These are phyloP conservation scores for Kockovaella imperatae DNA, from an alignment of 768 basidiomycete species.

Conservation along the genomic window DNA sequence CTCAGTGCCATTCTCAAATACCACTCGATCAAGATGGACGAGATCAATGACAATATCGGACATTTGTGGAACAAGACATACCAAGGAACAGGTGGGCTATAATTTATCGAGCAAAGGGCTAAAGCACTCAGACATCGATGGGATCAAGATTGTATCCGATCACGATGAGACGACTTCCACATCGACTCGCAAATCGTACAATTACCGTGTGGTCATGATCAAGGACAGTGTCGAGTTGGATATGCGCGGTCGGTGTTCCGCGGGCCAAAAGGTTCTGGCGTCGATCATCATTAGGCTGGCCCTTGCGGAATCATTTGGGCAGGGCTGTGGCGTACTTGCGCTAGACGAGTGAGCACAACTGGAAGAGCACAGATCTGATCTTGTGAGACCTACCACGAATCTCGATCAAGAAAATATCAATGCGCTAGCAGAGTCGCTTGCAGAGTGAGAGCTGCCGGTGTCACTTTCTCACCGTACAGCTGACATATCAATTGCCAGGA, in stretches of 20 bases:
- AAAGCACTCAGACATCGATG: constrained; percentile 75
- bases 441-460: constrained; percentile 58
- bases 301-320: constrained; percentile 91
- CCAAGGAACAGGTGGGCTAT: constrained; percentile 77
- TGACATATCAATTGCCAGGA: constrained; percentile 55
- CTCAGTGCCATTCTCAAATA: constrained; percentile 96
- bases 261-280: constrained; percentile 97
- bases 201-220: constrained; percentile 97
- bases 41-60: constrained; percentile 96
- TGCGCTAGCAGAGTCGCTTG: constrained; percentile 79
- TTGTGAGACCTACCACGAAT: constrained; percentile 71
- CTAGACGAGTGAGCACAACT: constrained; percentile 61
- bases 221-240: constrained; percentile 99
- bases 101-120: not conserved
- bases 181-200: constrained; percentile 78
- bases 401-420: constrained; percentile 93
- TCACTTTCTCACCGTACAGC: not conserved
- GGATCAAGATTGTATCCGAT: constrained; percentile 89
- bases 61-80: constrained; percentile 98
- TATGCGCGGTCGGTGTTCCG: constrained; percentile 97
- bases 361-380: constrained; percentile 1
- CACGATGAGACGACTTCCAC: constrained; percentile 68
- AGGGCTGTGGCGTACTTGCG: constrained; percentile 95
- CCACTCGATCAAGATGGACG: constrained; percentile 95
- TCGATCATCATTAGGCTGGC: constrained; percentile 97